Conservation (phyloP, 331 rosid species). For the Arachis monticola region DNA sequence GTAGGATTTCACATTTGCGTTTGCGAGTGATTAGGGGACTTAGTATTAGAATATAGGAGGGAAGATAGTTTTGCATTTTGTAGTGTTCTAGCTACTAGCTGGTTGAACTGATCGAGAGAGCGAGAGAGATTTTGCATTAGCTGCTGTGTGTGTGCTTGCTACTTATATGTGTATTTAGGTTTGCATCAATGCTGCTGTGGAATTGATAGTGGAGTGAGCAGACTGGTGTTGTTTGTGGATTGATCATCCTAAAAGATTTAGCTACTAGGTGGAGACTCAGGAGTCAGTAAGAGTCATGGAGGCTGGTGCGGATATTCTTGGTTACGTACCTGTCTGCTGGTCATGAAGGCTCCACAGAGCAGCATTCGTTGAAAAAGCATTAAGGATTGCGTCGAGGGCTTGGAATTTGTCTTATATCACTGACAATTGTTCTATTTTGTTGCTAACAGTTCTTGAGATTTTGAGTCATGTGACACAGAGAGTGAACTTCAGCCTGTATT, state of each 20-base stretch:
- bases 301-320: background rate
- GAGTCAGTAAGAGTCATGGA: background rate
- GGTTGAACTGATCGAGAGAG: background rate
- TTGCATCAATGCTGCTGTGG: background rate
- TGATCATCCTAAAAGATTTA: background rate
- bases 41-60: slow-evolving; percentile 2
- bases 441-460: slow-evolving; percentile 80
- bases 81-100: background rate
- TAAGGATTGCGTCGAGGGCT: background rate
- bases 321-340: background rate
- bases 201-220: too few species aligned
- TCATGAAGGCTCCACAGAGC: background rate
- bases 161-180: background rate
- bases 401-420: background rate
- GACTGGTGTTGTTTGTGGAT: background rate
- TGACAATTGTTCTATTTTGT: slow-evolving; percentile 26
- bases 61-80: background rate
- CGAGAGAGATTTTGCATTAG: too few species aligned
- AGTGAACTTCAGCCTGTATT: slow-evolving; percentile 87
- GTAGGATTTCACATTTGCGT: background rate
- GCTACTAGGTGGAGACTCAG: background rate
- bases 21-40: background rate
- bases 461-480: slow-evolving; percentile 95
- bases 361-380: background rate
- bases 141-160: too few species aligned